phyloP scores from a whole-genome alignment of 139 green algal genomes.

The Ettlia oleoabundans region DNA sequence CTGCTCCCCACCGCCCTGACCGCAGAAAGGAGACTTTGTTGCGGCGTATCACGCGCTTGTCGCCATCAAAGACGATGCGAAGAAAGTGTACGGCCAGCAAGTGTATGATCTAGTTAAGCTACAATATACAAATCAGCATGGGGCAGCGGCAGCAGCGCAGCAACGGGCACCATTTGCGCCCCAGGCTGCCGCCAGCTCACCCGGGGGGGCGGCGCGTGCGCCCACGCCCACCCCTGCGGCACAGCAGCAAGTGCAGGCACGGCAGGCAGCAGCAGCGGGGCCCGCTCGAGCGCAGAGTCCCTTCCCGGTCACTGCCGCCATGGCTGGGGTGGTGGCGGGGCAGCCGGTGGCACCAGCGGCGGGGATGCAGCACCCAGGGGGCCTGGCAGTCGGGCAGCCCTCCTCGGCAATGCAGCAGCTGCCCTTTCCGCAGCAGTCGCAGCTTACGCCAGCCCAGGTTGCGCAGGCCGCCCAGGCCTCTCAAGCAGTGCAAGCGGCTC shows the following conservation, averaged over 20 bases:
- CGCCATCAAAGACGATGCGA: background rate
- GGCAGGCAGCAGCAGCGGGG: background rate
- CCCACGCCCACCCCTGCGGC: background rate
- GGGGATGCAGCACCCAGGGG: background rate
- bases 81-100: background rate
- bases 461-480: too few relatives aligned
- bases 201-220: background rate
- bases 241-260: background rate
- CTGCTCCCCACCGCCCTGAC: too few relatives aligned
- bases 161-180: background rate
- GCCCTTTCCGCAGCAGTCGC: background rate
- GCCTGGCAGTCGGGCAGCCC: background rate
- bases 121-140: too few relatives aligned
- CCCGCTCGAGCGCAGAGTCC: background rate
- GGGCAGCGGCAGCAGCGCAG: background rate
- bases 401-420: background rate
- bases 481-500: too few relatives aligned
- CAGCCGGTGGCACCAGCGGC: too few relatives aligned
- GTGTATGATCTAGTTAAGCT: too few relatives aligned
- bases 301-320: background rate
- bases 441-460: background rate
- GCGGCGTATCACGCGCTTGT: background rate
- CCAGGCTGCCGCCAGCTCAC: background rate
- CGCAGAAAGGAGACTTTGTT: background rate
- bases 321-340: too few relatives aligned